Conservation (phyloP, 805 yeast genomes). For the Yamadazyma olivae region DNA sequence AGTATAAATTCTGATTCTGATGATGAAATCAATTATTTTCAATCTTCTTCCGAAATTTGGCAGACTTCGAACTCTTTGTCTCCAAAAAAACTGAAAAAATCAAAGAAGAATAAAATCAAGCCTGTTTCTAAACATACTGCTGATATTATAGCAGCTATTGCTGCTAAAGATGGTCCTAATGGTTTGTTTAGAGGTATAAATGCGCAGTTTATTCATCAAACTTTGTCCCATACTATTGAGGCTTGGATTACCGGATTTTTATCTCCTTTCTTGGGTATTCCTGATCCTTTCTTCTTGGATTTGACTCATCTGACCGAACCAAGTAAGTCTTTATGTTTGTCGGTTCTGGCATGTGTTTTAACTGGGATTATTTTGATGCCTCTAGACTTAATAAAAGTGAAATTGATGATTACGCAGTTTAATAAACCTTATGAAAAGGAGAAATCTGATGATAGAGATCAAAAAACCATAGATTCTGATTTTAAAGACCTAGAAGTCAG, state of each 20-base stretch:
- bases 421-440: constrained; percentile 19
- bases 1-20: constrained; percentile 15
- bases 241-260: constrained; percentile 91
- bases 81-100: constrained; percentile 4
- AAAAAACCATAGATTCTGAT: not conserved
- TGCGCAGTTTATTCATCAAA: constrained; percentile 74
- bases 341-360: constrained; percentile 67
- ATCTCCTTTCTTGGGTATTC: constrained; percentile 75
- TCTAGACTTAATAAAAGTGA: constrained; percentile 74
- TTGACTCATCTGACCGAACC: constrained; percentile 79
- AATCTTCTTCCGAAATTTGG: constrained; percentile 10
- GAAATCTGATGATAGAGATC: constrained; percentile 1
- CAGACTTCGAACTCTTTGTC: constrained; percentile 5
- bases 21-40: constrained; percentile 37
- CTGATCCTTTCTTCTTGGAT: constrained; percentile 87
- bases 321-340: constrained; percentile 58
- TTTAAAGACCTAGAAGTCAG: not conserved
- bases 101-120: constrained; percentile 32
- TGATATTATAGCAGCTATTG: constrained; percentile 61
- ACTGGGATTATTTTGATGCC: constrained; percentile 78
- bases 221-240: constrained; percentile 72
- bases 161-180: constrained; percentile 67
- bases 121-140: constrained; percentile 62
- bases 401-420: constrained; percentile 69
- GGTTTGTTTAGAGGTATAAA: constrained; percentile 74